These are phyloP conservation scores for Talaromyces stipitatus DNA, from an alignment of 495 filamentous ascomycete species.

Conservation along the genomic window DNA sequence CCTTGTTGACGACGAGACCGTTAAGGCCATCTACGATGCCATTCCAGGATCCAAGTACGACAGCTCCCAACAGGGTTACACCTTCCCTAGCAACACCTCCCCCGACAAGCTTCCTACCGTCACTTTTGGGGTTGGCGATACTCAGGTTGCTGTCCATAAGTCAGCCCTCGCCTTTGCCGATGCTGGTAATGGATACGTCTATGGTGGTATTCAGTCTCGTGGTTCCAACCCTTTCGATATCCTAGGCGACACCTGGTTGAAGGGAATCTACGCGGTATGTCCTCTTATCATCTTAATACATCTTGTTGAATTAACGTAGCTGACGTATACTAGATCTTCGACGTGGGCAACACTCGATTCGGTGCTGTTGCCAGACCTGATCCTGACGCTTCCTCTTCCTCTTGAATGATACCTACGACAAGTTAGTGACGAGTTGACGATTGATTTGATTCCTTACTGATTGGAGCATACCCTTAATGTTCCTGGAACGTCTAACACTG, in stretches of 20 bases:
- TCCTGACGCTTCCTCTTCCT: not conserved
- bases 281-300: not conserved
- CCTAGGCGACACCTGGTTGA: conserved; percentile 66
- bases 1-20: conserved; percentile 58
- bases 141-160: conserved; percentile 62
- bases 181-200: conserved; percentile 52
- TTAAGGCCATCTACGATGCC: conserved; percentile 59
- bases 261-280: conserved; percentile 61
- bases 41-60: conserved; percentile 65
- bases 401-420: not conserved
- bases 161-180: conserved; percentile 61
- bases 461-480: not conserved
- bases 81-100: conserved; percentile 53
- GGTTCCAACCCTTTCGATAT: conserved; percentile 64
- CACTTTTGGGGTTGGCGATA: conserved; percentile 59
- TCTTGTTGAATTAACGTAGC: conserved; percentile 2
- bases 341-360: conserved; percentile 64
- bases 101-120: conserved; percentile 55
- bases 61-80: conserved; percentile 55
- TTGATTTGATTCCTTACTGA: not conserved
- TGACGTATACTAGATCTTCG: conserved; percentile 53
- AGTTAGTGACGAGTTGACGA: not conserved
- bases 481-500: not conserved
- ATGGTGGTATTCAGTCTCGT: conserved; percentile 70
- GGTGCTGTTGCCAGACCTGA: conserved; percentile 32